phyloP scores from a whole-genome alignment of 176 grass and related monocot species.

The Eragrostis nindensis region DNA sequence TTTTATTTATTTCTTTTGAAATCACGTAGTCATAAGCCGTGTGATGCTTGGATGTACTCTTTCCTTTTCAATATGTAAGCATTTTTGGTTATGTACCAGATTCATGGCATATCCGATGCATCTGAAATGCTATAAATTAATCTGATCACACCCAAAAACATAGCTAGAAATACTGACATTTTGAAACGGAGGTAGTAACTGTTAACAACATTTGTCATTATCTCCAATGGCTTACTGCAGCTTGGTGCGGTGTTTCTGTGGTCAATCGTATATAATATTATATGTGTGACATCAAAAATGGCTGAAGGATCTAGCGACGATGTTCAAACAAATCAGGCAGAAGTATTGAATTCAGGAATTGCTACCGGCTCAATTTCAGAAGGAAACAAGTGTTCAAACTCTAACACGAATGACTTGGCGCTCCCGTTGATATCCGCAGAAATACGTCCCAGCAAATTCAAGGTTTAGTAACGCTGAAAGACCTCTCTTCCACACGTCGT shows the following conservation, averaged over 20 bases:
- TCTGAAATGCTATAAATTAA: too few relatives aligned
- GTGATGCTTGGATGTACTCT: too few relatives aligned
- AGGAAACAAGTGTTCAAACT: slow-evolving; percentile 7
- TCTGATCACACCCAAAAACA: too few relatives aligned
- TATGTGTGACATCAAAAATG: slow-evolving; percentile 52
- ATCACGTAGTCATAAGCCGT: too few relatives aligned
- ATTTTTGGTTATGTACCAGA: too few relatives aligned
- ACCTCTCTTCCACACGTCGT: background rate
- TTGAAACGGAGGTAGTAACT: too few relatives aligned
- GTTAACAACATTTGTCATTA: background rate
- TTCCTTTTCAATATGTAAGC: too few relatives aligned
- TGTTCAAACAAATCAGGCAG: slow-evolving; percentile 15
- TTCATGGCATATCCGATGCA: too few relatives aligned
- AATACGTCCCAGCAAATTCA: background rate
- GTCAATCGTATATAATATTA: slow-evolving; percentile 72
- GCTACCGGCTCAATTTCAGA: slow-evolving; percentile 10
- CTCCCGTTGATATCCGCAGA: slow-evolving; percentile 40
- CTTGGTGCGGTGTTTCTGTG: slow-evolving; percentile 83
- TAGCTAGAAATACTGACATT: too few relatives aligned
- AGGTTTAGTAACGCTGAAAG: slow-evolving; percentile 36
- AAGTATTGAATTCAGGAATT: slow-evolving; percentile 20
- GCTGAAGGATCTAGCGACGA: slow-evolving; percentile 26
- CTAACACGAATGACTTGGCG: slow-evolving; percentile 1
- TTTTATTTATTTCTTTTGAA: too few relatives aligned
- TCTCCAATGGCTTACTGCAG: slow-evolving; percentile 35